Evolutionary conservation across 306 rosid genomes (phyloP), one percentile per base, ranked within the genome.

Genomic region (Cercis canadensis): DNA sequence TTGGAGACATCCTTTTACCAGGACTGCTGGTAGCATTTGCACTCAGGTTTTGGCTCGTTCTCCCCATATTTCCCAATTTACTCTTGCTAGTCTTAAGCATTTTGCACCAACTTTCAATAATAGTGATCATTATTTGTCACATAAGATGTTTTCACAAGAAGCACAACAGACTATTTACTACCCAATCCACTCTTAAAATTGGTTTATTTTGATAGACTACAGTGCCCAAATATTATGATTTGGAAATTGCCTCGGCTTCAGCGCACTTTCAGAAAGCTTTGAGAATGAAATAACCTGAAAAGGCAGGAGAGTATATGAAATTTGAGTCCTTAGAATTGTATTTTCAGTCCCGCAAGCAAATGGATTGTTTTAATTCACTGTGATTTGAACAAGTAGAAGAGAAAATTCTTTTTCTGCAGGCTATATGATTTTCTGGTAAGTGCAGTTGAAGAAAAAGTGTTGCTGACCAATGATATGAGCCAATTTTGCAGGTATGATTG

Each of bases 1-100:
- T 89, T 47, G 99, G 99, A 47, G 99, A 95, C 83, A 95, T 95
- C 67, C 92, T 95, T 72, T 75, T 95, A 78, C 99, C 99, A 10
- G 97, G 99, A 67, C 77, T 95, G 68, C 75, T 95, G 54, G 88
- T 95, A 39, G 97, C 96, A 11, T 95, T 91, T 83, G 83, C 96
- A 11, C 99, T 91, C 70, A 91, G 97, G 97, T 94, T 75, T 58
- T 53, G 57, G 69, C 79, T 75, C 67, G 57, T 33, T 39, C 21
- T 51, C 69, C 49, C 64, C 40, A 40, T 52, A 46, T 52, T 57
- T 33, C 21, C 15, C n/a, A 14, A 1, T 19, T 67, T 37, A 62
- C 50, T 58, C 50, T 62, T 65, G 70, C 77, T 21, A 71, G 54
- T 68, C 65, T 59, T 46, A 16, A 55, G 18, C n/a, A 29, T 80